Base-by-base conservation (phyloP, 441 rosid species). In the Populus trichocarpa region DNA sequence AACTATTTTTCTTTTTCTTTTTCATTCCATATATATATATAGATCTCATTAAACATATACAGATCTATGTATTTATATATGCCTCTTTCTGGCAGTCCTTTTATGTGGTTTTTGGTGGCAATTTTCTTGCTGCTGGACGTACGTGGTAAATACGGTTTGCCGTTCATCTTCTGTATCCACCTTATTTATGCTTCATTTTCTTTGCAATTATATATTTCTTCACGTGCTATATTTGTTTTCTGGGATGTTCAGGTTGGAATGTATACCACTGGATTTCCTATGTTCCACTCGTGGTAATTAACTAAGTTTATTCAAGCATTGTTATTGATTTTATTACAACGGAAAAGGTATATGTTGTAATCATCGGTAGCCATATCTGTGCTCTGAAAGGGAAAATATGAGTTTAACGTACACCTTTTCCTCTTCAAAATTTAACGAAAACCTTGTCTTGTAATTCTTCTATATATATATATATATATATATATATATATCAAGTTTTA, bases 111-210 rank as follows among this genome's bases (percentile, higher is more conserved):
- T 32, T 4, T 67, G 20, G 70, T 30, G 11, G 40, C 30, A 9
- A 67, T 67, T 67, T 71, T 86, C 81, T 30, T 86, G 78, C 82
- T 86, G 23, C 66, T 81, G 4, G 80, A 83, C 20, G 85, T 86
- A 0, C 80, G 32, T 2, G 85, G 83, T 79, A 75, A 72, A 70
- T 57, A 13, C 4, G 8, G 3, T 30, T 53, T 53, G 2, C 61
- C 61, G 8, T 53, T 53, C 22, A 16, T 53, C 61, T 6, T 53
- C 61, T 53, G 61, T 53, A 50, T 50, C 16, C 18, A 46, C 57
- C 57, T 14, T 46, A 46, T 13, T 14, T 46, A 14, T 46, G 59
- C 59, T 50, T 50, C 20, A 50, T 50, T 42, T 11, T 42, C 13
- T 42, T 42, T 42, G 50, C 13, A 12, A 42, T 42, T 53, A 53